Base-by-base conservation (phyloP, 176 grass and related monocot species). In the Typha latifolia region DNA sequence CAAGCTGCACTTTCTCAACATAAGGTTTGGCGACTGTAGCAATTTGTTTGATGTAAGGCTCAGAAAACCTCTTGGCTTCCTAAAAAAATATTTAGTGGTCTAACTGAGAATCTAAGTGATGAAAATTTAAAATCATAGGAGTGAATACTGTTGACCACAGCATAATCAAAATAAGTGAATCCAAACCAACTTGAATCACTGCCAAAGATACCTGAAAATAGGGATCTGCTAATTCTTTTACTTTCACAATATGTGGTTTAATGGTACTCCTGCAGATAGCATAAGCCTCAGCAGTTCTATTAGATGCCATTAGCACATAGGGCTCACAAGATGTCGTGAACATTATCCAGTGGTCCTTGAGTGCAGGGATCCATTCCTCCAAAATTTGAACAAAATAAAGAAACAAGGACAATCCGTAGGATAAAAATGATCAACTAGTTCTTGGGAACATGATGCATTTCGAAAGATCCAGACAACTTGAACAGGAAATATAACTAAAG, bases 21-120 rank as follows among this genome's bases (percentile, higher is more conserved):
- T 61, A 21, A 37, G 73, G 73, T 48, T 59, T 67, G 2, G 20
- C 19, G 21, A 76, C 56, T 56, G 51, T 48, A n/a, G 63, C 50
- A 27, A 76, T 32, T 67, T 67, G 50, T 14, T 76, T 32, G 8
- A 76, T 31, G 20, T 76, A 67, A 43, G 73, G 73, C 37, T 67
- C 65, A 59, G 63, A 76, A 12, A 59, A 59, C 14, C 48, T 67
- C 51, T 20, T 67, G 14, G 73, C 51, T 67, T 59, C 73, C 73
- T 76, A 34, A 5, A 43, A 10, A 43, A 9, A 21, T 59, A n/a
- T 21, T 9, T 19, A 59, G 53, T 19, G 22, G 53, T 57, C 5
- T 8, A 57, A 43, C 5, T 57, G 20, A 57, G 20, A 16, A 57
- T 18, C 20, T 57, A 19, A 22, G 18, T 12, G 11, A 21, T 59